Evolutionary conservation across 768 basidiomycete species (phyloP).

Genomic region (Trametes meyenii): DNA sequence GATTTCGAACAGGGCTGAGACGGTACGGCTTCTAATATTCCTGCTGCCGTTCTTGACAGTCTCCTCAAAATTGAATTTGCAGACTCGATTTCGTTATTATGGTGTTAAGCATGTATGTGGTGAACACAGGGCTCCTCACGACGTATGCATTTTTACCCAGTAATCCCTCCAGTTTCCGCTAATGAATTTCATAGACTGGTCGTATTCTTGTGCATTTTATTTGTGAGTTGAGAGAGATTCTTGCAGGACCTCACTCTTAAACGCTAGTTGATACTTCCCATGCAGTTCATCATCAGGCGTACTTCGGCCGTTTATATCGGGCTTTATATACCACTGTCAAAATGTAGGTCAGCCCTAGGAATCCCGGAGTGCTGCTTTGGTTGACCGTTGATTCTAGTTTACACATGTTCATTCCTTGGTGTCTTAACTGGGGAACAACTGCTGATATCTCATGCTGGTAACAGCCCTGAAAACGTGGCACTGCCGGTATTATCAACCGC

Average conservation of each 20-base stretch:
- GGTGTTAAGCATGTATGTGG: slow-evolving; percentile 1
- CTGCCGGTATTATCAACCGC: slow-evolving; percentile 10
- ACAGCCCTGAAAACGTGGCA: not conserved
- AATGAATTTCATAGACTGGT: not conserved
- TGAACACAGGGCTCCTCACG: slow-evolving; percentile 12
- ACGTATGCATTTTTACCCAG: not conserved
- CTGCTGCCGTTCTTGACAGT: not conserved
- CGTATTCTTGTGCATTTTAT: not conserved
- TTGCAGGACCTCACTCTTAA: not conserved
- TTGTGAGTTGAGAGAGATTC: not conserved
- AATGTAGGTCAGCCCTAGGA: not conserved
- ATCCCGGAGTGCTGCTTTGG: no score
- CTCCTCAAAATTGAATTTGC: not conserved
- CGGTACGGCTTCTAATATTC: not conserved
- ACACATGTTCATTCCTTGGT: slow-evolving; percentile 11
- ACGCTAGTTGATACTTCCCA: not conserved
- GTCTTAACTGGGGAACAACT: slow-evolving; percentile 12
- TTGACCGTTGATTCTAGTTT: not conserved
- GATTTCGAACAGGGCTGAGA: slow-evolving; percentile 9
- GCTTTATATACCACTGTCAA: slow-evolving; percentile 3
- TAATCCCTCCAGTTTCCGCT: not conserved
- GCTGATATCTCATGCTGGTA: not conserved
- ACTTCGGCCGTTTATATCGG: slow-evolving; percentile 2
- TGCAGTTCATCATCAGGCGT: not conserved
- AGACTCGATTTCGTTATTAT: slow-evolving; percentile 10